Percentiles rank a stretch among this genome's conserved stretches.
These are phyloP conservation scores for Martiniozyma abietophila DNA, from an alignment of 805 yeast species.

Conservation along the genomic window DNA sequence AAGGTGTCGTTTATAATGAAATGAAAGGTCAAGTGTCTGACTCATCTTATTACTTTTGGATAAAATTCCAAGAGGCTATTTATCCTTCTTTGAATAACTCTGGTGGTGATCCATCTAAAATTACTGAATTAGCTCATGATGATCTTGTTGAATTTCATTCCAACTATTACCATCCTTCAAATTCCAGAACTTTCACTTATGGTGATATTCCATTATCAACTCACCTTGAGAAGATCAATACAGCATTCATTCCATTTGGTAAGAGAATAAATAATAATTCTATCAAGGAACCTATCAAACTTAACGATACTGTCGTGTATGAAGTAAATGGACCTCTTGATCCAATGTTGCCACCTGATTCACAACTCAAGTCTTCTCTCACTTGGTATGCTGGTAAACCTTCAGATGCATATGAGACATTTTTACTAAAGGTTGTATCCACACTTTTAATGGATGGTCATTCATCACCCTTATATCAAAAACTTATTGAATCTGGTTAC, in stretches of 20 bases:
- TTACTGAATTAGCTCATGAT: constrained; percentile 64
- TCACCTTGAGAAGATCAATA: constrained; percentile 49
- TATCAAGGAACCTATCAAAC: constrained; percentile 39
- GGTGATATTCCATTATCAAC: constrained; percentile 62
- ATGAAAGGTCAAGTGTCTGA: constrained; percentile 97
- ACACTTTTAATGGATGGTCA: constrained; percentile 81
- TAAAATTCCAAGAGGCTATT: constrained; percentile 69
- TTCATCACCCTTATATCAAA: constrained; percentile 80
- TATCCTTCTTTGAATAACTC: constrained; percentile 83
- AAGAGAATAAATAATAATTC: constrained; percentile 27
- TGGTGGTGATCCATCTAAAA: constrained; percentile 86
- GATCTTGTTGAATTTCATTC: constrained; percentile 73
- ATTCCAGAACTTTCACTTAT: constrained; percentile 78
- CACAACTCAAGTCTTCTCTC: constrained; percentile 70
- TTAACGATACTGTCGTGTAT: constrained; percentile 28
- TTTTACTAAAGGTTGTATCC: constrained; percentile 62
- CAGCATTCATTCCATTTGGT: constrained; percentile 45
- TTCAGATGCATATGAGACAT: constrained; percentile 55
- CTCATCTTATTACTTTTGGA: constrained; percentile 77
- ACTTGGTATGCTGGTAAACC: constrained; percentile 87
- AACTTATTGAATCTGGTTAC: constrained; percentile 73
- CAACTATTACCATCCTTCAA: constrained; percentile 79
- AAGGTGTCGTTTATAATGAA: constrained; percentile 96
- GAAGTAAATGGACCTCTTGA: constrained; percentile 69
- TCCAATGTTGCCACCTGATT: constrained; percentile 55